These are phyloP conservation scores for Xylaria sp. DNA, from an alignment of 2,329 filamentous ascomycete genomes.

Conservation along the genomic window DNA sequence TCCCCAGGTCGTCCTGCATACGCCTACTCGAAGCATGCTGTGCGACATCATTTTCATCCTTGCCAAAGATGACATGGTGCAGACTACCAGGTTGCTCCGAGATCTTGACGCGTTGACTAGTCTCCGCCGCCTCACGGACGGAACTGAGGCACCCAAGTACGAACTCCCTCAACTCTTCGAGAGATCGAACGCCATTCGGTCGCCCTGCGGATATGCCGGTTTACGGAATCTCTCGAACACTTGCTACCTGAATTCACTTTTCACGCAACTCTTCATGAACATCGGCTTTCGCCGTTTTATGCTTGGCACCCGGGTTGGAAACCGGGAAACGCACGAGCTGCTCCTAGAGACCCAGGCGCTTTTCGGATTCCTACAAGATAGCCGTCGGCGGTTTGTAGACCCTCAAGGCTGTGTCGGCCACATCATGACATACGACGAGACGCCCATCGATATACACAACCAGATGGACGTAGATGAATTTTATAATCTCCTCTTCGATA, in stretches of 20 bases:
- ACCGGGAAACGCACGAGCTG: slow-evolving; percentile 64
- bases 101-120: slow-evolving; percentile 54
- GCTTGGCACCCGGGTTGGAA: slow-evolving; percentile 62
- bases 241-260: slow-evolving; percentile 93
- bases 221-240: slow-evolving; percentile 93
- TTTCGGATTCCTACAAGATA: slow-evolving; percentile 86
- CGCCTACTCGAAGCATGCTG: slow-evolving; percentile 59
- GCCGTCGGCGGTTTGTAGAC: slow-evolving; percentile 72
- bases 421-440: slow-evolving; percentile 82
- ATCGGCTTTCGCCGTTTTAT: slow-evolving; percentile 84
- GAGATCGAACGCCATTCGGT: slow-evolving; percentile 68
- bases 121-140: slow-evolving; percentile 45
- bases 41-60: slow-evolving; percentile 63
- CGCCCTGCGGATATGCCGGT: slow-evolving; percentile 81
- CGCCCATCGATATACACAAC: slow-evolving; percentile 79
- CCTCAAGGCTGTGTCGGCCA: slow-evolving; percentile 72
- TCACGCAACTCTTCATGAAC: slow-evolving; percentile 98
- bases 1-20: slow-evolving; percentile 53
- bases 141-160: slow-evolving; percentile 59
- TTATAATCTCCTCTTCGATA: slow-evolving; percentile 89
- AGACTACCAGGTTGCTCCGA: slow-evolving; percentile 56
- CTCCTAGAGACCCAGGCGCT: slow-evolving; percentile 78
- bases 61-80: slow-evolving; percentile 52
- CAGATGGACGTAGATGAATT: slow-evolving; percentile 99
- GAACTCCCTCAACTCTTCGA: slow-evolving; percentile 67